phyloP scores from a whole-genome alignment of 1,284 basidiomycete species.

The Gymnopus androsaceus region DNA sequence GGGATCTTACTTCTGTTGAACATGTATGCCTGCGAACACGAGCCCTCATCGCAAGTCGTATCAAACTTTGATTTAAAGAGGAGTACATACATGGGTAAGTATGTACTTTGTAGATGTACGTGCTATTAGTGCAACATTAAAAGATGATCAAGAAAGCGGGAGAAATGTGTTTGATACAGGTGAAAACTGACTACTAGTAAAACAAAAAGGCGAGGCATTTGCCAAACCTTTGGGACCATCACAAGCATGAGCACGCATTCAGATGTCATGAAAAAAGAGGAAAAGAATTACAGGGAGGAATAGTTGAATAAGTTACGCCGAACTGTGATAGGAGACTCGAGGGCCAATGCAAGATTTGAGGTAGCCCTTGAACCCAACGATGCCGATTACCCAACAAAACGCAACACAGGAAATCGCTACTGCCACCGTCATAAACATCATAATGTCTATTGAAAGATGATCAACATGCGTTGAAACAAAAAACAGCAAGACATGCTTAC shows the following conservation, averaged over 20 bases:
- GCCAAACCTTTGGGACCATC: background rate
- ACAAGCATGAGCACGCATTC: background rate
- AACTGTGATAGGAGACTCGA: slow-evolving; percentile 45
- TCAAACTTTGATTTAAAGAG: background rate
- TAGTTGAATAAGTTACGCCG: slow-evolving; percentile 27
- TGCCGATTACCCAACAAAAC: slow-evolving; percentile 75
- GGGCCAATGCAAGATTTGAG: slow-evolving; percentile 53
- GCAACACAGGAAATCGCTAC: slow-evolving; percentile 83
- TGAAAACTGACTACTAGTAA: background rate
- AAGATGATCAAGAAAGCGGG: background rate
- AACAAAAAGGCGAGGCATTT: background rate
- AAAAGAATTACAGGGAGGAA: background rate
- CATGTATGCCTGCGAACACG: too few relatives aligned
- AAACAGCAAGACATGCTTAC: slow-evolving; percentile 41
- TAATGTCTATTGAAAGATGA: slow-evolving; percentile 53
- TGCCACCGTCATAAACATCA: slow-evolving; percentile 83
- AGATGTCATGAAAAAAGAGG: background rate
- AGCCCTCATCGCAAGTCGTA: background rate
- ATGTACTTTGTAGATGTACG: background rate
- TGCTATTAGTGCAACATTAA: background rate
- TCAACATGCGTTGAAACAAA: background rate
- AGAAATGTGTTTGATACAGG: slow-evolving; percentile 1
- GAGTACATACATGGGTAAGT: background rate
- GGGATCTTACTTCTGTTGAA: too few relatives aligned
- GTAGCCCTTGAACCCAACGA: slow-evolving; percentile 82